Evolutionary conservation across 768 basidiomycete species (phyloP).

Genomic region (Lactifluus hygrophoroides): DNA sequence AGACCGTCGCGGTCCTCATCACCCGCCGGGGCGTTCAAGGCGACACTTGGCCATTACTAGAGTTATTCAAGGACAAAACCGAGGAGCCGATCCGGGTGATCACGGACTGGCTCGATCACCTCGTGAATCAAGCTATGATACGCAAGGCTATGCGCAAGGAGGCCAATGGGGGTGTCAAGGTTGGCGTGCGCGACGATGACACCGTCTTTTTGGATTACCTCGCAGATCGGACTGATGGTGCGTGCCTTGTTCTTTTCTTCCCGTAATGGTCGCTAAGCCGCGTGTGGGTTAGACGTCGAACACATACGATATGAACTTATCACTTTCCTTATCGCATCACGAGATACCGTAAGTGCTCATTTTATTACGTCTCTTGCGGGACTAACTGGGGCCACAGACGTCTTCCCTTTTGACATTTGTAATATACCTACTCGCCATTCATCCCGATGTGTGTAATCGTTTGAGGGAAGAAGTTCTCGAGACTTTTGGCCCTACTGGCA

Average conservation of each 20-base stretch:
- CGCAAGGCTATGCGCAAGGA: slow-evolving; percentile 12
- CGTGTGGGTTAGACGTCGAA: slow-evolving; percentile 13
- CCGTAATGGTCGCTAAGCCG: background rate
- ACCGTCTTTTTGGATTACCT: slow-evolving; percentile 20
- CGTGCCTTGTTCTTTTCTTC: background rate
- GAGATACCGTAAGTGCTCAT: slow-evolving; percentile 15
- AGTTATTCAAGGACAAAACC: slow-evolving; percentile 19
- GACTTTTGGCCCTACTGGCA: slow-evolving; percentile 23
- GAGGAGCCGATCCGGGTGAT: slow-evolving; percentile 14
- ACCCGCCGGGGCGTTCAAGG: slow-evolving; percentile 17
- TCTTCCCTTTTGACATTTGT: slow-evolving; percentile 28
- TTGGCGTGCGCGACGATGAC: slow-evolving; percentile 11
- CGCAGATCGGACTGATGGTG: slow-evolving; percentile 14
- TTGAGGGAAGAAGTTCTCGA: slow-evolving; percentile 30
- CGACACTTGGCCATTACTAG: slow-evolving; percentile 19
- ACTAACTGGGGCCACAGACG: slow-evolving; percentile 20
- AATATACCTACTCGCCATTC: slow-evolving; percentile 28
- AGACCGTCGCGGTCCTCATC: slow-evolving; percentile 9
- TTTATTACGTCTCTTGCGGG: too few species aligned
- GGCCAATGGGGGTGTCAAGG: background rate
- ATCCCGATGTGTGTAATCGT: slow-evolving; percentile 26
- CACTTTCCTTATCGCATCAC: slow-evolving; percentile 20
- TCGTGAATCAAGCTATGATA: slow-evolving; percentile 9
- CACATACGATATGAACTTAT: slow-evolving; percentile 20
- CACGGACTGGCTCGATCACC: slow-evolving; percentile 16